Evolutionary conservation across 2,329 filamentous ascomycete species (phyloP).

Genomic region (Zalaria obscura): DNA sequence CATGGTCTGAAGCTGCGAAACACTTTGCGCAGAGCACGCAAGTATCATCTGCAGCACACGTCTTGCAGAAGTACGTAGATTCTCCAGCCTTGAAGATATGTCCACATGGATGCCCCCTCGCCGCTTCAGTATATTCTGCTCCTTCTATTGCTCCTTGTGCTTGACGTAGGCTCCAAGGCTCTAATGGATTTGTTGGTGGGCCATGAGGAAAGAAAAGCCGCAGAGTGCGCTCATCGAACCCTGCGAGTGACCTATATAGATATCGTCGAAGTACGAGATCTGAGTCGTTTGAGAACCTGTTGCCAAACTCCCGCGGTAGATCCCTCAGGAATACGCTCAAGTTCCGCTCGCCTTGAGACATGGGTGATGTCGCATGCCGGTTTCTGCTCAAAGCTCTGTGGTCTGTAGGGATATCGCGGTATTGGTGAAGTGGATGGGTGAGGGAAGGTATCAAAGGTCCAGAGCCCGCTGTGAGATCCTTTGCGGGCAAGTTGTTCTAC

Average conservation of each 20-base stretch:
- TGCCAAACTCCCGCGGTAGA: constrained; percentile 57
- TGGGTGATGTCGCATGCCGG: constrained; percentile 6
- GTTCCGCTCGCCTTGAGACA: constrained; percentile 44
- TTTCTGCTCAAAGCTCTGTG: neutral
- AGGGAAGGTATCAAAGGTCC: too few relatives aligned
- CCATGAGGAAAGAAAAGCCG: constrained; percentile 71
- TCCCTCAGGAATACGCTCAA: constrained; percentile 68
- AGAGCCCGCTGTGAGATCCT: too few relatives aligned
- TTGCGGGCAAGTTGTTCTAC: too few relatives aligned
- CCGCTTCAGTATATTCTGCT: constrained; percentile 85
- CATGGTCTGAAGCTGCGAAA: constrained; percentile 90
- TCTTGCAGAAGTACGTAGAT: constrained; percentile 86
- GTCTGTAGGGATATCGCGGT: too few relatives aligned
- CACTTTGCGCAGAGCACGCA: constrained; percentile 89
- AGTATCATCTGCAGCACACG: constrained; percentile 86
- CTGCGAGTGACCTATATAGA: constrained; percentile 79
- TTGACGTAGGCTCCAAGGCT: constrained; percentile 58
- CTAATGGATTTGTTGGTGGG: constrained; percentile 10
- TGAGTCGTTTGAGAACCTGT: constrained; percentile 62
- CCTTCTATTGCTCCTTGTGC: constrained; percentile 89
- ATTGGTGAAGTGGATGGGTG: too few relatives aligned
- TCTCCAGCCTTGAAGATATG: constrained; percentile 95
- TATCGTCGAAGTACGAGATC: constrained; percentile 57
- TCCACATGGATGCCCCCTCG: constrained; percentile 83
- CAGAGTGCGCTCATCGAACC: constrained; percentile 59